phyloP scores from a whole-genome alignment of 345 rosid genomes.

The Euphorbia lathyris region DNA sequence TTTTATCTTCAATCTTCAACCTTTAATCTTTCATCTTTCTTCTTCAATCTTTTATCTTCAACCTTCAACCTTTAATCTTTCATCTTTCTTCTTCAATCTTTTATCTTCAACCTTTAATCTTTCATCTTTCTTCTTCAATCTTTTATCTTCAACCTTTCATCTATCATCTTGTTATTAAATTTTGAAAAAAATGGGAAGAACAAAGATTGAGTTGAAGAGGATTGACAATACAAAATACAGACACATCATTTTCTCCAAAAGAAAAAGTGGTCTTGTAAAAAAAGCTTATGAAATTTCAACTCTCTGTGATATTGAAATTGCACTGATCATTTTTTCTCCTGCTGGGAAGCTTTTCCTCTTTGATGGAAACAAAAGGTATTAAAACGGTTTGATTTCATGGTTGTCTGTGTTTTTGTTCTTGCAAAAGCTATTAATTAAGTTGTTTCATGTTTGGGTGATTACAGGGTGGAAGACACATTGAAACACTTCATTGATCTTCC shows the following conservation, averaged over 20 bases:
- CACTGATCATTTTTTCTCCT: conserved; percentile 29
- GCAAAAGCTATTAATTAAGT: too few species aligned
- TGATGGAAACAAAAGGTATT: conserved; percentile 27
- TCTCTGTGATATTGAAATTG: conserved; percentile 28
- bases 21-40: too few species aligned
- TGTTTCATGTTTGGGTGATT: background rate
- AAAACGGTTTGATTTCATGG: background rate
- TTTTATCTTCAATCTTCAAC: too few species aligned
- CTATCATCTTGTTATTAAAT: too few species aligned
- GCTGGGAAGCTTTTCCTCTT: conserved; percentile 30
- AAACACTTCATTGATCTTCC: conserved; percentile 1
- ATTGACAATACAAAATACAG: conserved; percentile 23
- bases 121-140: too few species aligned
- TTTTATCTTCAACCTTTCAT: too few species aligned
- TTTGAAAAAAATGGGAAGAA: conserved; percentile 3
- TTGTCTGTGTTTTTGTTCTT: background rate
- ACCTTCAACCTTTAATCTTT: too few species aligned
- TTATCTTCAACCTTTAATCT: too few species aligned
- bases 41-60: too few species aligned
- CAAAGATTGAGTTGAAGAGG: conserved; percentile 8
- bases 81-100: too few species aligned
- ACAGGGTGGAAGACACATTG: conserved; percentile 8
- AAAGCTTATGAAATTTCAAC: conserved; percentile 37
- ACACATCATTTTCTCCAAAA: conserved; percentile 29
- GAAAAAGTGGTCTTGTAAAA: conserved; percentile 33